phyloP scores from a whole-genome alignment of 257 asterid species.

The Cynanchum wilfordii region DNA sequence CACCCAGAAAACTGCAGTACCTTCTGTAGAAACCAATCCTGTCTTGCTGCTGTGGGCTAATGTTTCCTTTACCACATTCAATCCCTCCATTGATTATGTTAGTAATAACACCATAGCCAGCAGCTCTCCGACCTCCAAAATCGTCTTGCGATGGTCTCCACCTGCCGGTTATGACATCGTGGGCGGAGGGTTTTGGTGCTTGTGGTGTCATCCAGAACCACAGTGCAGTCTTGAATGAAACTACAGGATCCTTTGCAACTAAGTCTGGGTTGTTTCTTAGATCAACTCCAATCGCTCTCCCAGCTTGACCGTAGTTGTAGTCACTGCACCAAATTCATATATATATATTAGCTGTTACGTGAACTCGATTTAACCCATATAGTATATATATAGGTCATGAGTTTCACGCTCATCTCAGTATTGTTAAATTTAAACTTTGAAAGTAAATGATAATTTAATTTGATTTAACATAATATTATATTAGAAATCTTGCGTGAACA shows the following conservation, averaged over 20 bases:
- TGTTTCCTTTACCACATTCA: constrained; percentile 27
- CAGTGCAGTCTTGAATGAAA: constrained; percentile 31
- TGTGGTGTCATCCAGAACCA: constrained; percentile 43
- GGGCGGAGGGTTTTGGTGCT: constrained; percentile 27
- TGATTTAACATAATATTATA: too few species aligned
- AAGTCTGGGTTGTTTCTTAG: constrained; percentile 24
- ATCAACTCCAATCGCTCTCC: constrained; percentile 19
- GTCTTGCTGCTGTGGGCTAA: background rate
- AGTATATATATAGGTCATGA: too few species aligned
- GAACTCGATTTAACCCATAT: too few species aligned
- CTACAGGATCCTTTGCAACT: constrained; percentile 19
- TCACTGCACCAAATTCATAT: constrained; percentile 13
- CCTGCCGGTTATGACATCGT: constrained; percentile 23
- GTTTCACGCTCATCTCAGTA: too few species aligned
- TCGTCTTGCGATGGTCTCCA: constrained; percentile 27
- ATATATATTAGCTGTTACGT: too few species aligned
- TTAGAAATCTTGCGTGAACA: too few species aligned
- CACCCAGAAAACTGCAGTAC: constrained; percentile 21
- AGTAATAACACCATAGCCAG: constrained; percentile 31
- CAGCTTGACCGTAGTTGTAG: constrained; percentile 36
- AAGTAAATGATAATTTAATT: too few species aligned
- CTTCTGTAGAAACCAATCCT: constrained; percentile 27
- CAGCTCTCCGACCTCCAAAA: constrained; percentile 12
- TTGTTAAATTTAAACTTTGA: too few species aligned
- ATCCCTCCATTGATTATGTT: constrained; percentile 33